Conservation (phyloP, 441 rosid genomes). For the Pelargonium australe region DNA sequence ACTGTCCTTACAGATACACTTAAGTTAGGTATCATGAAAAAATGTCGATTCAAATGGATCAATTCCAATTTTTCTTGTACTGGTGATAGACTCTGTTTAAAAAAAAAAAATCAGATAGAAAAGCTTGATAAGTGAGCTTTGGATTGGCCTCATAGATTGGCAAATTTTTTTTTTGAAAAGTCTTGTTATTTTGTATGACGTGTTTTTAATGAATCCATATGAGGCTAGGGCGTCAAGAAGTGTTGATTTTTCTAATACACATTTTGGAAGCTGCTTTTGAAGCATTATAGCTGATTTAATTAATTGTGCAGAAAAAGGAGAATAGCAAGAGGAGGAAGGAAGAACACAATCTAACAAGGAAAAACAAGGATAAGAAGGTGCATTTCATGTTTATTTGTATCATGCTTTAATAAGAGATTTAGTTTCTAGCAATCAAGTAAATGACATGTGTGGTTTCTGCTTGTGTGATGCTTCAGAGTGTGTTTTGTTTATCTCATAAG, state of each 20-base stretch:
- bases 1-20: not conserved
- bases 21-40: not conserved
- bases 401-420: not conserved
- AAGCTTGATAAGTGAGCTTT: not conserved
- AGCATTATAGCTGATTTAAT: not conserved
- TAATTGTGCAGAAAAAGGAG: slow-evolving; percentile 16
- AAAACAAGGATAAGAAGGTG: slow-evolving; percentile 15
- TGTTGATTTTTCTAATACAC: not conserved
- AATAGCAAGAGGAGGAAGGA: slow-evolving; percentile 16
- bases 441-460: not conserved
- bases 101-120: not conserved
- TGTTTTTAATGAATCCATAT: not conserved
- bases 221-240: not conserved
- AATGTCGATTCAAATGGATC: not conserved
- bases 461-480: not conserved
- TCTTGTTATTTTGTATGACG: not conserved
- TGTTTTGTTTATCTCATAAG: not conserved
- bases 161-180: not conserved
- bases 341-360: slow-evolving; percentile 13
- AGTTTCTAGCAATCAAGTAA: slow-evolving; percentile 6
- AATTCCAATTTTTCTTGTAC: not conserved
- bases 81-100: not conserved
- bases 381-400: not conserved
- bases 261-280: not conserved
- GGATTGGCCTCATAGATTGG: not conserved